phyloP scores from a whole-genome alignment of 164 flowering plant species.

The Magnolia sinica region DNA sequence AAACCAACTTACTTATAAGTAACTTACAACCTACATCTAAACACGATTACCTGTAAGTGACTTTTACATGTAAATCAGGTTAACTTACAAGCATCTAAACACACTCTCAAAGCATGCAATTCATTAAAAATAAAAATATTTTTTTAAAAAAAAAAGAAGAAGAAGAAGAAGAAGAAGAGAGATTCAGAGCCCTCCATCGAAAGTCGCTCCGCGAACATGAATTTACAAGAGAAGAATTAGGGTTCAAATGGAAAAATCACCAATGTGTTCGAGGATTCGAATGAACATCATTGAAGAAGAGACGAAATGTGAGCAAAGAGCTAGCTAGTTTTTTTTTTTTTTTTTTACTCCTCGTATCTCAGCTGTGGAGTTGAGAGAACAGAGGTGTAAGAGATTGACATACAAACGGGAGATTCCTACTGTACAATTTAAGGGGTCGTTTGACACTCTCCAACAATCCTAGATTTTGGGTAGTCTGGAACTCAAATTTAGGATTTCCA shows the following conservation, averaged over 20 bases:
- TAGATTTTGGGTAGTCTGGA: too few species aligned
- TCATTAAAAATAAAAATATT: too few species aligned
- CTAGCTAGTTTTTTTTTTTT: conserved; percentile 12
- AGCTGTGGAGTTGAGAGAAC: conserved; percentile 8
- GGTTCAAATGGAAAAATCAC: neutral
- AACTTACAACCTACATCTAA: too few species aligned
- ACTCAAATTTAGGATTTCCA: too few species aligned
- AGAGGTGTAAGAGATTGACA: neutral
- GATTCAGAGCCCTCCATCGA: neutral
- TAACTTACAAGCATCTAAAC: too few species aligned
- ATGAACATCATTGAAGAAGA: neutral
- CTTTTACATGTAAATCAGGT: too few species aligned
- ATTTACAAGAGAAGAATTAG: neutral
- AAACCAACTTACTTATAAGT: too few species aligned
- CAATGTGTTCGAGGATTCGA: neutral
- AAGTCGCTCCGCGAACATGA: neutral
- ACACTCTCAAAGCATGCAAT: conserved; percentile 2
- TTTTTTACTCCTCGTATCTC: conserved; percentile 12
- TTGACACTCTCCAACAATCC: too few species aligned
- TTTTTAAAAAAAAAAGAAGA: too few species aligned
- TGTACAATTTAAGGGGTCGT: too few species aligned
- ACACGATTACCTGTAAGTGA: too few species aligned
- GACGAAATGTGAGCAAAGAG: neutral
- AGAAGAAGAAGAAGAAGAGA: too few species aligned
- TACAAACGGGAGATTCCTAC: neutral